Evolutionary conservation across 345 rosid species (phyloP).

Genomic region (Boechera stricta): DNA sequence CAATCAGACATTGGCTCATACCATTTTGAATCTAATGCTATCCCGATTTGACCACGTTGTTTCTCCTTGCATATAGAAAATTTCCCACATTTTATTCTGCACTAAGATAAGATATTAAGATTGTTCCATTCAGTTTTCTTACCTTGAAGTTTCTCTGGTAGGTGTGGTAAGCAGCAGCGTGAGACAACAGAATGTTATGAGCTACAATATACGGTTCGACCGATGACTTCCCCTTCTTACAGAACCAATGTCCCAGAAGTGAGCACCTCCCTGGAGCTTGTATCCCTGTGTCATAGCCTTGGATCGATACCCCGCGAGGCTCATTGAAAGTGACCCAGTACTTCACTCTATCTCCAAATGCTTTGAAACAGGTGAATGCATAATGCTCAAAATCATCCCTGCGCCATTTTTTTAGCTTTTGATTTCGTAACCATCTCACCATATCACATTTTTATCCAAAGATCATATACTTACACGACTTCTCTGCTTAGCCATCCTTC

Average conservation of each 20-base stretch:
- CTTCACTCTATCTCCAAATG: constrained; percentile 87
- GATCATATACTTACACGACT: constrained; percentile 62
- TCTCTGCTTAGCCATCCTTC: constrained; percentile 80
- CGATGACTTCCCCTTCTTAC: constrained; percentile 78
- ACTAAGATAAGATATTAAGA: not conserved
- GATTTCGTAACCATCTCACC: not conserved
- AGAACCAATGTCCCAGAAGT: constrained; percentile 70
- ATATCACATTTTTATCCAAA: constrained; percentile 16
- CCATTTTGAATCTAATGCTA: constrained; percentile 86
- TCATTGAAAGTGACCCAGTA: constrained; percentile 95
- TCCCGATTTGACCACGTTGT: constrained; percentile 80
- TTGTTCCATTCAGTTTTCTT: constrained; percentile 14
- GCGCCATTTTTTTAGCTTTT: constrained; percentile 33
- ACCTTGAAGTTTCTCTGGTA: constrained; percentile 76
- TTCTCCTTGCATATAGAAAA: constrained; percentile 53
- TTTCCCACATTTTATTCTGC: constrained; percentile 10
- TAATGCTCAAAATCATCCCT: constrained; percentile 76
- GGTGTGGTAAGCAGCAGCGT: constrained; percentile 74
- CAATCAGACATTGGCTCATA: constrained; percentile 70
- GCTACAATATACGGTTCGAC: constrained; percentile 81
- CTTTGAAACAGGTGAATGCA: constrained; percentile 79
- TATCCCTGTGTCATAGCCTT: constrained; percentile 87
- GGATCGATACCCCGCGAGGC: constrained; percentile 81
- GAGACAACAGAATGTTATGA: constrained; percentile 85
- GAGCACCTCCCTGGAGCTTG: constrained; percentile 99